Percentiles rank a stretch among this genome's conserved stretches.
These are phyloP conservation scores for Pestalotiopsis fici DNA, from an alignment of 2,329 filamentous ascomycete species.

Conservation along the genomic window DNA sequence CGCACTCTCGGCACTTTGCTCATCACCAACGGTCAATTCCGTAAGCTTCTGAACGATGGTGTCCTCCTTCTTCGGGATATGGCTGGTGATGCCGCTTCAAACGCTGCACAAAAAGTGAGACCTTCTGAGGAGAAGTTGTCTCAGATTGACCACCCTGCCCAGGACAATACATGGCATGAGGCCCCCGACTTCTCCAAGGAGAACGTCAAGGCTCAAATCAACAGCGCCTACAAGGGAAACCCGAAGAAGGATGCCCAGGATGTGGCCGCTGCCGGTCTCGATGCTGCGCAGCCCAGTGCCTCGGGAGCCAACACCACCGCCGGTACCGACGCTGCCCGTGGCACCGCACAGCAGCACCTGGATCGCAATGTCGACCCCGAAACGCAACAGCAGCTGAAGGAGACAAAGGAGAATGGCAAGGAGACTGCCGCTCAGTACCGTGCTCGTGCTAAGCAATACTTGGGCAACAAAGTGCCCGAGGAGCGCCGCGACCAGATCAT, in stretches of 20 bases:
- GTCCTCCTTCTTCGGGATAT: constrained; percentile 84
- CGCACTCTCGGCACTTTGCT: constrained; percentile 86
- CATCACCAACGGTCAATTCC: constrained; percentile 94
- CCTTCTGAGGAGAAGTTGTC: constrained; percentile 76
- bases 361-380: constrained; percentile 68
- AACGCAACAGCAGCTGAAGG: constrained; percentile 47
- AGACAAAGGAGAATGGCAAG: constrained; percentile 49
- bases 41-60: constrained; percentile 85
- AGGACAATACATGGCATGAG: constrained; percentile 94
- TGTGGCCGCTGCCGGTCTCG: constrained; percentile 51
- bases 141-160: constrained; percentile 80
- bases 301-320: constrained; percentile 23
- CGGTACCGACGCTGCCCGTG: constrained; percentile 23
- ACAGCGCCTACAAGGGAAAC: constrained; percentile 59
- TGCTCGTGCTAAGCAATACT: constrained; percentile 65
- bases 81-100: constrained; percentile 83
- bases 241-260: constrained; percentile 61
- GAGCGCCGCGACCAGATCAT: constrained; percentile 92
- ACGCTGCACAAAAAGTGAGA: constrained; percentile 73
- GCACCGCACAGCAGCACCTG: constrained; percentile 53
- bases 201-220: constrained; percentile 68
- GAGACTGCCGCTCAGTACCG: constrained; percentile 40
- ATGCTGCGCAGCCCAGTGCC: constrained; percentile 33
- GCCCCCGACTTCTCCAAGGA: constrained; percentile 74
- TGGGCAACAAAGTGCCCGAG: constrained; percentile 83